Evolutionary conservation across 2,329 filamentous ascomycete species (phyloP).

Genomic region (Hymenoscyphus linearis): DNA sequence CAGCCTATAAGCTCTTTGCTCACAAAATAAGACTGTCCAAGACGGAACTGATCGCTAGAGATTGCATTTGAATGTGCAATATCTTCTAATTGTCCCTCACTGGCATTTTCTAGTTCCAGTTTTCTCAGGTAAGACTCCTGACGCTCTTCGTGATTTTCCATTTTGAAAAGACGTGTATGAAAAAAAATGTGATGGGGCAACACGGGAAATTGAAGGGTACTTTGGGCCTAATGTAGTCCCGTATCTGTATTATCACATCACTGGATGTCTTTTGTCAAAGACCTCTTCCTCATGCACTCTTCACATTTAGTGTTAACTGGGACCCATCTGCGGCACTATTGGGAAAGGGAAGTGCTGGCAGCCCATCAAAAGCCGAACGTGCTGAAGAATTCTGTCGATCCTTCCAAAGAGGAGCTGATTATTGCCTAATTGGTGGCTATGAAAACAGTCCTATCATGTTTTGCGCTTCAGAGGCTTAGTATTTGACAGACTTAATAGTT

Average conservation of each 20-base stretch:
- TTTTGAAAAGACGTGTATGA: background rate
- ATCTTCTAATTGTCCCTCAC: background rate
- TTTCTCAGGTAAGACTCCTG: background rate
- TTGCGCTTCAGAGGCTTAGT: background rate
- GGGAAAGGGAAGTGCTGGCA: background rate
- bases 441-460: background rate
- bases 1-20: background rate
- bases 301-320: background rate
- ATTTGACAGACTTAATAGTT: background rate
- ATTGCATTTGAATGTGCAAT: background rate
- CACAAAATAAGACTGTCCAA: background rate
- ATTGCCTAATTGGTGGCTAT: background rate
- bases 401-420: background rate
- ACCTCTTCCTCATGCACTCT: background rate
- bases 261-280: background rate
- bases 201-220: background rate
- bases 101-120: background rate
- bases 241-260: background rate
- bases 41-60: background rate
- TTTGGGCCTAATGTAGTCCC: background rate
- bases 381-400: background rate
- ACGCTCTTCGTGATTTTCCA: background rate
- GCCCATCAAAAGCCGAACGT: background rate
- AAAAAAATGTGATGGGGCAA: background rate
- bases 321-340: background rate